phyloP scores from a whole-genome alignment of 2,329 filamentous ascomycete genomes.

The Ceratocystis cacaofunesta region DNA sequence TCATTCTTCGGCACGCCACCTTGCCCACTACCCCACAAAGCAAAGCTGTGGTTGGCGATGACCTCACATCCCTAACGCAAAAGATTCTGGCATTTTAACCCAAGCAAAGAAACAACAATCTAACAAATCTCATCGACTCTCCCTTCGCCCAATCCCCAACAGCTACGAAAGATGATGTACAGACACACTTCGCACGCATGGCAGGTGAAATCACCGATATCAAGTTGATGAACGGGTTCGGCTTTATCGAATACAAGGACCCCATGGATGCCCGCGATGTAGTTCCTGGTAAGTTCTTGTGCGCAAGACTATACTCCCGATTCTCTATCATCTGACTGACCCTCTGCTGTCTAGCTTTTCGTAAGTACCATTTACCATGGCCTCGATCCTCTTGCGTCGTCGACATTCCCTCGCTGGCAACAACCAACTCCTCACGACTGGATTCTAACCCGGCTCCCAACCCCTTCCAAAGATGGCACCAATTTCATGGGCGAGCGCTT shows the following conservation, averaged over 20 bases:
- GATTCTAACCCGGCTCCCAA: slow-evolving; percentile 12
- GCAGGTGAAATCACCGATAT: slow-evolving; percentile 97
- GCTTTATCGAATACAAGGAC: slow-evolving; percentile 99
- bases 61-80: slow-evolving; percentile 8
- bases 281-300: slow-evolving; percentile 63
- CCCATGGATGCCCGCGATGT: slow-evolving; percentile 96
- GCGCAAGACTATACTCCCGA: background rate
- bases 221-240: slow-evolving; percentile 99
- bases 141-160: slow-evolving; percentile 21
- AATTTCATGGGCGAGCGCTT: slow-evolving; percentile 96
- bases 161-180: slow-evolving; percentile 95
- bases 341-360: slow-evolving; percentile 36
- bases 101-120: background rate
- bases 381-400: background rate
- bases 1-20: background rate
- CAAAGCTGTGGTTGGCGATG: slow-evolving; percentile 5
- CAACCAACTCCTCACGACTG: slow-evolving; percentile 1
- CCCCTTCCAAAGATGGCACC: slow-evolving; percentile 58
- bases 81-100: background rate
- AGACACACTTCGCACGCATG: slow-evolving; percentile 91
- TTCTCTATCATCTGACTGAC: slow-evolving; percentile 5
- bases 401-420: background rate
- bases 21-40: slow-evolving; percentile 10
- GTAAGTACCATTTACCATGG: slow-evolving; percentile 30
- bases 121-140: background rate